Base-by-base conservation (phyloP, 805 yeast genomes). In the Huiozyma sinensis region DNA sequence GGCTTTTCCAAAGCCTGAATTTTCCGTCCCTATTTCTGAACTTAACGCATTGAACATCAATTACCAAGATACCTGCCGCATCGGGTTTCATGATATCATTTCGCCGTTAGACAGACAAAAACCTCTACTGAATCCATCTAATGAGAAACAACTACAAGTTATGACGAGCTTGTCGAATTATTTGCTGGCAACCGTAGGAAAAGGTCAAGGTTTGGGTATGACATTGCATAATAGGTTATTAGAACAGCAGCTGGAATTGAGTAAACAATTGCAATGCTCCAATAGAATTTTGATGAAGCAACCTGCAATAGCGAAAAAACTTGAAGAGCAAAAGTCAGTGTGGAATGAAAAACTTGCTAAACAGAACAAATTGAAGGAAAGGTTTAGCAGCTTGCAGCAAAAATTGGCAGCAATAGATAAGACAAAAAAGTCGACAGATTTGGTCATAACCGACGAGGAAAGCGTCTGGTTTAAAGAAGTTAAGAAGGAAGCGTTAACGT, bases 381-480 rank as follows among this genome's bases (percentile, higher is more conserved):
- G 75, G 38, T 54, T 61, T 38, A 52, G 47, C 4, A 43, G 45
- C 7, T 46, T 73, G 10, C 51, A 55, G 7, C 51, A 57, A 4
- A 58, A 48, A 8, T 41, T 71, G 5, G 43, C 47, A 9, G 49
- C 56, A 28, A 49, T 57, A 33, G 36, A 39, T 53, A 49, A 31
- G 41, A 39, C 30, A 46, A 48, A 7, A 38, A 45, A 3, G 44
- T 47, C 51, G 6, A 47, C 42, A 36, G 58, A 64, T 6, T 42
- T 57, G 11, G 64, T 69, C 0, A 50, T 74, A 31, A 64, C 69
- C 41, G 57, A 56, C 4, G 55, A 65, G 8, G 81, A 76, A 52
- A 57, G 60, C 42, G 56, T 50, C 28, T 76, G 79, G 77, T 64
- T 70, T 44, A 61, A 56, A 31, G 77, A 72, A 50, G 57, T 75